Conservation (phyloP, 208 protist genomes). For the Leptomonas pyrrhocoris region DNA sequence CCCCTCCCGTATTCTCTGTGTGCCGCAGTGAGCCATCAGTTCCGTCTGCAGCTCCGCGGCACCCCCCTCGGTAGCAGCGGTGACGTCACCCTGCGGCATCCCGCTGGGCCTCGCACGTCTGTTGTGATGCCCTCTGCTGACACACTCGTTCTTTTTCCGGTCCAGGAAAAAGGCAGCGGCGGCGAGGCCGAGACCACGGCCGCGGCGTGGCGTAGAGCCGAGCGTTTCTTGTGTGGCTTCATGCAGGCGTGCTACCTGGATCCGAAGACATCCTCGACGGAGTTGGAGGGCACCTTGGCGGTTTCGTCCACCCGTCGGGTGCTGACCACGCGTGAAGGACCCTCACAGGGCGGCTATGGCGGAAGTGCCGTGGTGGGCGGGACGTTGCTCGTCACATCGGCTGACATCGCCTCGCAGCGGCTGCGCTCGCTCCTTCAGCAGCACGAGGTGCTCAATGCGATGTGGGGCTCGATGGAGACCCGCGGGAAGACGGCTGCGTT, state of each 20-base stretch:
- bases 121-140: conserved; percentile 20
- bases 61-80: conserved; percentile 36
- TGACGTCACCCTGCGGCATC: conserved; percentile 33
- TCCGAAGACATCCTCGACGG: conserved; percentile 56
- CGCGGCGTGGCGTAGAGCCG: conserved; percentile 35
- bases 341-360: not conserved
- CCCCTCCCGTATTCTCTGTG: conserved; percentile 64
- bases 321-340: conserved; percentile 21
- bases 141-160: not conserved
- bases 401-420: conserved; percentile 28
- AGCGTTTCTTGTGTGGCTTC: conserved; percentile 51
- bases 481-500: too few relatives aligned
- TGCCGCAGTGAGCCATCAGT: conserved; percentile 81
- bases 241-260: conserved; percentile 58
- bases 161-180: not conserved
- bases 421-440: conserved; percentile 20
- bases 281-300: conserved; percentile 64
- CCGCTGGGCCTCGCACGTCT: conserved; percentile 21
- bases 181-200: conserved; percentile 27
- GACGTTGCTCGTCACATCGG: conserved; percentile 14
- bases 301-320: conserved; percentile 64
- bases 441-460: conserved; percentile 25
- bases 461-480: conserved; percentile 26
- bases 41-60: conserved; percentile 45
- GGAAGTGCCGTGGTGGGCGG: conserved; percentile 7